Base-by-base conservation (phyloP, 1,139 yeast species). In the Ogataea hybrid region DNA sequence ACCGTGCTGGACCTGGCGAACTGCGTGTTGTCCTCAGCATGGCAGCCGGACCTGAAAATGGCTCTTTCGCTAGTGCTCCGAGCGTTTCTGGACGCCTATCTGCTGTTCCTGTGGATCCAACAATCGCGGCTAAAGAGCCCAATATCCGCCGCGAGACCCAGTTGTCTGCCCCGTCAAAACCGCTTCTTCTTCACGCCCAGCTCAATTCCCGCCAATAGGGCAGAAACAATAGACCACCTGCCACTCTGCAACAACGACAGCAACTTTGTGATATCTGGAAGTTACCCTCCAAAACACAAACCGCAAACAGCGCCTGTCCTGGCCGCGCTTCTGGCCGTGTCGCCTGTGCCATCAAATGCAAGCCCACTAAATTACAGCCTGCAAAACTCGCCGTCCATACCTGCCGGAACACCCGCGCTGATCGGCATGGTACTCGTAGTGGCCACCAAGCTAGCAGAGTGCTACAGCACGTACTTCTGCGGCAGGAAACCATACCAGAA, bases 311-410 rank as follows among this genome's bases (percentile, higher is more conserved):
- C 53, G 4, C 60, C 60, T 1, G 49, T 56, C 7, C 35, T 56
- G 14, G 52, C 60, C 4, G 51, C 60, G 3, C 39, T 56, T 23
- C 38, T 56, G 15, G 55, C 59, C 1, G 25, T 55, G 6, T 47
- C 59, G 11, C 59, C 59, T 3, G 50, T 53, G 4, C 49, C 47
- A 1, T 44, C 57, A n/a, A 48, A 46, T 25, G 60, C 56, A 7
- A 16, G 34, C 15, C 43, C 53, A 9, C 29, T 42, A 4, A 10
- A 3, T 5, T 30, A 25, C 50, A 43, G 23, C 10, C 32, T 14
- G 30, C 47, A 22, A n/a, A 31, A 25, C 18, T 10, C 17, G 8
- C 25, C 34, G 15, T 20, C 28, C 5, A 6, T 32, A 9, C 23
- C 28, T 11, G 9, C 12, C 18, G n/a, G 14, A 8, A 14, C 14